Evolutionary conservation across 108 stramenopile species (phyloP).

Genomic region (Cylindrotheca fusiformis): DNA sequence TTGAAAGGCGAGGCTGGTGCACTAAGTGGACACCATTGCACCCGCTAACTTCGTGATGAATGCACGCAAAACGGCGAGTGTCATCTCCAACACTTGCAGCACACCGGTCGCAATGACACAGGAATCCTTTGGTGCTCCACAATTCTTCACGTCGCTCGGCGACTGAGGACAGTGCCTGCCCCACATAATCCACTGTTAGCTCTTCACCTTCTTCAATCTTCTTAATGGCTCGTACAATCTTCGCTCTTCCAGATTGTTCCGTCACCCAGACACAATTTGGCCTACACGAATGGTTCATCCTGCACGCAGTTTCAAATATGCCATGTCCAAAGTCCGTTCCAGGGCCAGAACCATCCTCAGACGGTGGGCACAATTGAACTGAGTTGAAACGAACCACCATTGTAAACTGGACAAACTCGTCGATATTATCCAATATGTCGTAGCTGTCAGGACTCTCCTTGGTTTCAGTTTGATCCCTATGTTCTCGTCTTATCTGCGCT

Average conservation of each 20-base stretch:
- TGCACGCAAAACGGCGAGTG: slow-evolving; percentile 28
- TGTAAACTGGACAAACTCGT: slow-evolving; percentile 29
- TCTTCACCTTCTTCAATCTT: slow-evolving; percentile 27
- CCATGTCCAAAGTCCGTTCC: slow-evolving; percentile 23
- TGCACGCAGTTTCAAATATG: slow-evolving; percentile 35
- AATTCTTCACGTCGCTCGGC: slow-evolving; percentile 24
- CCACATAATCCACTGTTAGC: slow-evolving; percentile 33
- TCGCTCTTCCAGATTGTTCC: slow-evolving; percentile 21
- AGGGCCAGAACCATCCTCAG: slow-evolving; percentile 29
- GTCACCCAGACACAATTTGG: slow-evolving; percentile 41
- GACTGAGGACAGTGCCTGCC: slow-evolving; percentile 17
- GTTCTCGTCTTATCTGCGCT: not conserved
- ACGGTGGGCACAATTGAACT: slow-evolving; percentile 28
- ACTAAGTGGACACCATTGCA: slow-evolving; percentile 28
- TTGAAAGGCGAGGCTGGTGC: slow-evolving; percentile 15
- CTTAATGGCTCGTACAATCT: slow-evolving; percentile 27
- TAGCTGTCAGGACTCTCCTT: not conserved
- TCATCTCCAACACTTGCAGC: slow-evolving; percentile 22
- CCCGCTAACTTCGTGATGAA: not conserved
- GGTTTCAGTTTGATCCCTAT: slow-evolving; percentile 2
- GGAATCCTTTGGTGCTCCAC: slow-evolving; percentile 22
- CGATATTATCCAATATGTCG: slow-evolving; percentile 17
- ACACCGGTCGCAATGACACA: slow-evolving; percentile 27
- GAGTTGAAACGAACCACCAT: slow-evolving; percentile 41
- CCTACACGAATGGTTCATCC: slow-evolving; percentile 35